phyloP scores from a whole-genome alignment of 2,329 filamentous ascomycete genomes.

The Aspergillus fischeri region DNA sequence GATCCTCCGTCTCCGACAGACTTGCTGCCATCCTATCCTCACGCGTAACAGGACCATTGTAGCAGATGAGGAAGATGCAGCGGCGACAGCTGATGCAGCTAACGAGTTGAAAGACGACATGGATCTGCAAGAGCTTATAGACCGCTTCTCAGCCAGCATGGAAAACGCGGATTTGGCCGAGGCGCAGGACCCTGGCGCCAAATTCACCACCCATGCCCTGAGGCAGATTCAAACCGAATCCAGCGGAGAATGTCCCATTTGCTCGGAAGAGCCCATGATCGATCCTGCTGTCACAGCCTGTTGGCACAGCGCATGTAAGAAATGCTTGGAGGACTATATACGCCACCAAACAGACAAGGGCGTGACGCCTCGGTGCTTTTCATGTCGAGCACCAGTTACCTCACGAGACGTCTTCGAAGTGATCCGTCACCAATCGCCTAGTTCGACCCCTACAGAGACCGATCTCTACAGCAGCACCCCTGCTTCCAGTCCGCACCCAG shows the following conservation, averaged over 20 bases:
- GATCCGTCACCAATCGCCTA: slow-evolving; percentile 60
- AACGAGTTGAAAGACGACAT: slow-evolving; percentile 90
- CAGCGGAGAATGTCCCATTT: slow-evolving; percentile 87
- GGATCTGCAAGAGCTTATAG: slow-evolving; percentile 83
- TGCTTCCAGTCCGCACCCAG: slow-evolving; percentile 28
- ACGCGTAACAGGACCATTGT: slow-evolving; percentile 81
- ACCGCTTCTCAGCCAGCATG: slow-evolving; percentile 71
- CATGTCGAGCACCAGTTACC: slow-evolving; percentile 79
- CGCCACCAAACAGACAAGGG: slow-evolving; percentile 76
- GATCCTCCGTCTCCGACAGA: slow-evolving; percentile 85
- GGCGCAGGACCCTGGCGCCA: slow-evolving; percentile 57
- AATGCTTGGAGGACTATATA: slow-evolving; percentile 86
- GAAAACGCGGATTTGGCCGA: slow-evolving; percentile 51
- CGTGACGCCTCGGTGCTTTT: slow-evolving; percentile 78
- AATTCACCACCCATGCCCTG: slow-evolving; percentile 81
- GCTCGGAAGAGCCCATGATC: slow-evolving; percentile 91
- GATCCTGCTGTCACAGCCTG: slow-evolving; percentile 92
- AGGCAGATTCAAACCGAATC: slow-evolving; percentile 88
- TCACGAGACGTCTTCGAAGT: slow-evolving; percentile 88
- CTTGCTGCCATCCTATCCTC: slow-evolving; percentile 87
- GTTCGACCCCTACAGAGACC: slow-evolving; percentile 42
- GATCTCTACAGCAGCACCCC: slow-evolving; percentile 41
- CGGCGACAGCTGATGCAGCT: slow-evolving; percentile 69
- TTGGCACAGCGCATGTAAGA: slow-evolving; percentile 96
- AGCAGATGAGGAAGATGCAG: slow-evolving; percentile 82